A percentile compares a stretch with the other conserved stretches of the same genome.
These are phyloP conservation scores for Yarrowia phangngaensis DNA, from an alignment of 805 yeast genomes.

Conservation along the genomic window DNA sequence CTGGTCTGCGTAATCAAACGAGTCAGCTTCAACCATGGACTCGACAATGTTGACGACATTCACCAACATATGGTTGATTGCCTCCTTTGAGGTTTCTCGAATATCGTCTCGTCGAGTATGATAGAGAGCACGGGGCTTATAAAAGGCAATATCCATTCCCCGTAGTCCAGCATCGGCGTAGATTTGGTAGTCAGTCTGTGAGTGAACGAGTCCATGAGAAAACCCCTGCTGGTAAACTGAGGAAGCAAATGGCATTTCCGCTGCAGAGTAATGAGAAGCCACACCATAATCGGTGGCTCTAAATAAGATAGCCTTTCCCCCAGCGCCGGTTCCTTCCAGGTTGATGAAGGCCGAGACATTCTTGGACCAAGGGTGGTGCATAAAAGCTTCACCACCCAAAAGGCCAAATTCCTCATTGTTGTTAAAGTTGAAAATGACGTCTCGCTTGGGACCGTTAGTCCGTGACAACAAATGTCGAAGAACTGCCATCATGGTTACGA, in stretches of 20 bases:
- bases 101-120: constrained; percentile 76
- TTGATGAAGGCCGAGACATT: constrained; percentile 60
- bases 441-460: constrained; percentile 53
- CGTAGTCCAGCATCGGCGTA: constrained; percentile 64
- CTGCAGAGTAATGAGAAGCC: constrained; percentile 52
- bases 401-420: constrained; percentile 87
- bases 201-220: constrained; percentile 60
- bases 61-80: constrained; percentile 82
- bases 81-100: constrained; percentile 56
- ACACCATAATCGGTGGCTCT: constrained; percentile 78
- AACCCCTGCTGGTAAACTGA: constrained; percentile 85
- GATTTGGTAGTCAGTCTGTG: constrained; percentile 83
- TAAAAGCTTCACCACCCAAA: constrained; percentile 71
- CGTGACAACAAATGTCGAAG: constrained; percentile 47
- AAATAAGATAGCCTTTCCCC: constrained; percentile 77
- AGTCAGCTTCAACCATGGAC: constrained; percentile 45
- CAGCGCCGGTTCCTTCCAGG: constrained; percentile 90
- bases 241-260: constrained; percentile 64
- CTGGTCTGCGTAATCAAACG: constrained; percentile 33
- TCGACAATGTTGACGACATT: constrained; percentile 59
- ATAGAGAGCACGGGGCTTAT: constrained; percentile 75
- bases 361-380: constrained; percentile 67
- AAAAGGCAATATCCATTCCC: constrained; percentile 89
- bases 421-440: constrained; percentile 78
- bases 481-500: constrained; percentile 73